Evolutionary conservation across 768 basidiomycete genomes (phyloP).

Genomic region (Lactarius sanguifluus): DNA sequence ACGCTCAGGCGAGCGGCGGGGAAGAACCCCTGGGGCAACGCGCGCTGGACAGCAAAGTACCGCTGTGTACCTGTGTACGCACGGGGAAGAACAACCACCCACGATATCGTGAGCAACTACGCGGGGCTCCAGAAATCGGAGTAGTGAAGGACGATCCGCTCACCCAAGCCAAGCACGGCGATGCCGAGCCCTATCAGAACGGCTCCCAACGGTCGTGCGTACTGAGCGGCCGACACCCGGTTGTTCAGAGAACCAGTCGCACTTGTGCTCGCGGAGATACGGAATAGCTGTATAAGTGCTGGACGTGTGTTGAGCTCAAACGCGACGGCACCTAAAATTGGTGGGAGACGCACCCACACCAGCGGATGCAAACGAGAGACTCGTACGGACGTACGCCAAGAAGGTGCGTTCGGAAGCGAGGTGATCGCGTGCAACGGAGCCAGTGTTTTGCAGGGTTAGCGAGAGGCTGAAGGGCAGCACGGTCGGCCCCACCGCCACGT

Average conservation of each 20-base stretch:
- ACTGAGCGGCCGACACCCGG: slow-evolving; percentile 29
- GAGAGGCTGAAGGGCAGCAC: slow-evolving; percentile 21
- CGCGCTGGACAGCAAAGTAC: slow-evolving; percentile 43
- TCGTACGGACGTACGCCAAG: slow-evolving; percentile 52
- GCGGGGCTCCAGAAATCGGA: background rate
- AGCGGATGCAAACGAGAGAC: slow-evolving; percentile 47
- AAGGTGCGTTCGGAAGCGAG: slow-evolving; percentile 53
- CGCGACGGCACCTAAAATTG: background rate
- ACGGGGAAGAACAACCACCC: background rate
- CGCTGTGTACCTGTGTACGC: slow-evolving; percentile 36
- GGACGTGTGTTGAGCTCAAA: background rate
- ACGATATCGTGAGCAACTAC: background rate
- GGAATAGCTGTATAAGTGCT: slow-evolving; percentile 52
- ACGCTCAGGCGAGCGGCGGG: slow-evolving; percentile 43
- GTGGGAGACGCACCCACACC: slow-evolving; percentile 45
- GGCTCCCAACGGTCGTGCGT: slow-evolving; percentile 48
- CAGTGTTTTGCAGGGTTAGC: slow-evolving; percentile 46
- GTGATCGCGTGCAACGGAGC: slow-evolving; percentile 53
- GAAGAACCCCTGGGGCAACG: slow-evolving; percentile 41
- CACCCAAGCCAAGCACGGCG: slow-evolving; percentile 38
- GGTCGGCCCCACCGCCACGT: slow-evolving; percentile 3
- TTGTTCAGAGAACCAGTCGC: slow-evolving; percentile 20
- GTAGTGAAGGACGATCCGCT: slow-evolving; percentile 8
- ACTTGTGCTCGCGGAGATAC: slow-evolving; percentile 35
- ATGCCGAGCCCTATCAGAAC: slow-evolving; percentile 41